Base-by-base conservation (phyloP, 768 basidiomycete genomes). In the Leccinellum albellum region DNA sequence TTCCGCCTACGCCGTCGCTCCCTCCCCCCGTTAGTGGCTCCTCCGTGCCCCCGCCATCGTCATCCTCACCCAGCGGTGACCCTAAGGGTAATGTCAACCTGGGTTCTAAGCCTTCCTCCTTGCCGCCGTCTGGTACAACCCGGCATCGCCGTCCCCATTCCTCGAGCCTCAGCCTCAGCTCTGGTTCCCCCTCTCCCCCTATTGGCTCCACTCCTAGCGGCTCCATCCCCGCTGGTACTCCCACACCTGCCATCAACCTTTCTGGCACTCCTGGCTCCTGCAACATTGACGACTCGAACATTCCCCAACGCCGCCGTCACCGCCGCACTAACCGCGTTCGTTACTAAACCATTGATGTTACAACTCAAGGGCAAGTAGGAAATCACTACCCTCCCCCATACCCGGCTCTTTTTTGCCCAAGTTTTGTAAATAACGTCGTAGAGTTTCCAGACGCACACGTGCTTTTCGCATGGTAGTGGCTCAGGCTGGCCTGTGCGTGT, bases 251-350 rank as follows among this genome's bases (percentile, higher is more conserved):
- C 9, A 14, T 29, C 26, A 14, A 33, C 6, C 49, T 51, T 28
- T 7, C 40, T 4, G 15, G 37, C 20, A 32, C 50, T 3, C 6
- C 35, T 4, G 52, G 37, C 37, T 35, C 57, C 31, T 58, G 57
- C 6, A 28, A 48, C 12, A 13, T n/a, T 23, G 35, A 15, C 20
- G 26, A 33, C 7, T 24, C 31, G 2, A 29, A 12, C 37, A 23
- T 12, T 21, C 42, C 59, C 2, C 10, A 31, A 5, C 32, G 40
- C 15, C 61, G 53, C 29, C 59, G 51, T 21, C 48, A 53, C 28
- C 56, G 48, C 20, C 59, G 56, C 31, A 15, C n/a, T 42, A 49
- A 50, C 26, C 50, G 37, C 28, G 31, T 57, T 15, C 40, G 17
- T 31, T 24, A 47, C 21, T 46, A 55, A 9, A 35, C 9, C 6